phyloP scores from a whole-genome alignment of 345 rosid genomes.

The Salix brachista region DNA sequence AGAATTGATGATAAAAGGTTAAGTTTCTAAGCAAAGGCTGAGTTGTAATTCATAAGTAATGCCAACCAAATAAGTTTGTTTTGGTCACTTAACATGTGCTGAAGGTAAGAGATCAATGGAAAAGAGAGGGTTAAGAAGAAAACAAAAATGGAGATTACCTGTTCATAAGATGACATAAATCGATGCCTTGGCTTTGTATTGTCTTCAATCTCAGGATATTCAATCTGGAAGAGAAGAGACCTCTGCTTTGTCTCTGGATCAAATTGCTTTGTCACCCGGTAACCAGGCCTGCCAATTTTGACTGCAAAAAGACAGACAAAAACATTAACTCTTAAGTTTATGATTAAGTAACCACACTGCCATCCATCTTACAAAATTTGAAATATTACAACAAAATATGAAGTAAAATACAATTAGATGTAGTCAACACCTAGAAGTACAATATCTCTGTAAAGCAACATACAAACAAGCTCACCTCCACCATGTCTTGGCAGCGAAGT shows the following conservation, averaged over 20 bases:
- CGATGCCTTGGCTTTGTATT: conserved; percentile 80
- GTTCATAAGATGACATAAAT: conserved; percentile 95
- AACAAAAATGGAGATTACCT: conserved; percentile 37
- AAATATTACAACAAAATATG: no score
- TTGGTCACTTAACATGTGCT: neutral
- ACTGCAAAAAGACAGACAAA: conserved; percentile 38
- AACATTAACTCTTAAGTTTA: neutral
- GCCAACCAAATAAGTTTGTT: neutral
- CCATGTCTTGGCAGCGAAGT: neutral
- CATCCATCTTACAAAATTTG: no score
- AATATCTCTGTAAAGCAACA: neutral
- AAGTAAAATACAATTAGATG: neutral
- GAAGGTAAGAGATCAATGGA: neutral
- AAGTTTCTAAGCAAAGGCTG: neutral
- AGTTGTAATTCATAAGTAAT: neutral
- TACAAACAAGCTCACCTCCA: neutral
- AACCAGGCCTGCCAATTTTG: conserved; percentile 97
- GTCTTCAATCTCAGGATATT: conserved; percentile 97
- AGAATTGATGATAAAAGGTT: neutral
- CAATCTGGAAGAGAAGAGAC: conserved; percentile 96
- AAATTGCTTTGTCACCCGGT: conserved; percentile 88
- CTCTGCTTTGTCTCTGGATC: conserved; percentile 92
- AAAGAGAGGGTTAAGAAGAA: neutral
- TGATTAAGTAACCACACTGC: neutral
- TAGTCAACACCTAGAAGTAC: neutral